A percentile compares a stretch with the other conserved stretches of the same genome.
phyloP scores from a whole-genome alignment of 2,329 filamentous ascomycete species.

The Xenoacremonium recifei region DNA sequence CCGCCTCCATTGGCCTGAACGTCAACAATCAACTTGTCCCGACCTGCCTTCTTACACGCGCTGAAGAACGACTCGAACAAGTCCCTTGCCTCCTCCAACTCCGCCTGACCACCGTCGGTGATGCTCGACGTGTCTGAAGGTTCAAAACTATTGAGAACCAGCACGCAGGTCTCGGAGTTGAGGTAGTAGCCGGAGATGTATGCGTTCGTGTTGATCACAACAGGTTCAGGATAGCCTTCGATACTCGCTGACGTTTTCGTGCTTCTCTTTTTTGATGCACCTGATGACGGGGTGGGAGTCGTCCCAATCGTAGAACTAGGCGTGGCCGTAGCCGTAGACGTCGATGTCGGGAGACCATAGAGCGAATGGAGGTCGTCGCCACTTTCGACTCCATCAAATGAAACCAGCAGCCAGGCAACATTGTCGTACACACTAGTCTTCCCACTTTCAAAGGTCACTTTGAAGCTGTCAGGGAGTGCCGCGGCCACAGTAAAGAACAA shows the following conservation, averaged over 20 bases:
- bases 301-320: not conserved
- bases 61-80: too few relatives aligned
- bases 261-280: not conserved
- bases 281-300: slow-evolving; percentile 1
- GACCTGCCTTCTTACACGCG: too few relatives aligned
- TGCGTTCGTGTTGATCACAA: slow-evolving; percentile 13
- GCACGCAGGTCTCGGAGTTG: too few relatives aligned
- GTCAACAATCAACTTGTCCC: too few relatives aligned
- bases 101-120: too few relatives aligned
- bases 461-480: slow-evolving; percentile 22
- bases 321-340: not conserved
- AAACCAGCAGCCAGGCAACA: slow-evolving; percentile 11
- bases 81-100: too few relatives aligned
- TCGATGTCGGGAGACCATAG: slow-evolving; percentile 11
- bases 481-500: too few relatives aligned
- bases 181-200: slow-evolving; percentile 20
- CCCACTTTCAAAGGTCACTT: slow-evolving; percentile 20
- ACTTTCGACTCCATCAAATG: slow-evolving; percentile 14
- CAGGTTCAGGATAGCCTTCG: slow-evolving; percentile 15
- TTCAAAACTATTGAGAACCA: too few relatives aligned
- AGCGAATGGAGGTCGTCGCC: slow-evolving; percentile 21
- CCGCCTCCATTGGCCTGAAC: too few relatives aligned
- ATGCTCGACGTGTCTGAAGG: too few relatives aligned
- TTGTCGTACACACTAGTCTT: slow-evolving; percentile 12
- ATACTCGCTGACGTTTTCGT: not conserved